These are phyloP conservation scores for Fusarium subtropicale DNA, from an alignment of 2,329 filamentous ascomycete genomes.

Conservation along the genomic window DNA sequence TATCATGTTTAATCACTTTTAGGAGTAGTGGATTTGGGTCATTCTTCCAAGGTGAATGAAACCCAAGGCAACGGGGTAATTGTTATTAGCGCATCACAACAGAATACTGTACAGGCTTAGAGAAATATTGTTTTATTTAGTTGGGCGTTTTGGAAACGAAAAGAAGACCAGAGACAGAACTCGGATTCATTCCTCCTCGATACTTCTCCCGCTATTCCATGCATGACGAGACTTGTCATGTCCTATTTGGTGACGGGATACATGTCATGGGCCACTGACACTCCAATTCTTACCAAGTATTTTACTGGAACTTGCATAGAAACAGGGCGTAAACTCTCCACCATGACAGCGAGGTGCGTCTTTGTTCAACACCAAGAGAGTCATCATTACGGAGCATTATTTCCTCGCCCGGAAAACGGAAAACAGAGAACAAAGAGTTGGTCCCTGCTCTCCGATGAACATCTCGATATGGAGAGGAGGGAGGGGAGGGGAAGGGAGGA, in stretches of 20 bases:
- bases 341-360: slow-evolving; percentile 16
- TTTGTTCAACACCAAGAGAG: slow-evolving; percentile 1
- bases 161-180: background rate
- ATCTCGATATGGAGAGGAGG: slow-evolving; percentile 22
- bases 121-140: slow-evolving; percentile 16
- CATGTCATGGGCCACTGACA: background rate
- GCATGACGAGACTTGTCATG: slow-evolving; percentile 12
- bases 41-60: background rate
- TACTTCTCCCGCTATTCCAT: slow-evolving; percentile 22
- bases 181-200: background rate
- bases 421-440: background rate
- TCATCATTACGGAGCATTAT: slow-evolving; percentile 17
- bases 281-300: background rate
- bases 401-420: background rate
- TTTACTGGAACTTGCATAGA: background rate
- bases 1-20: slow-evolving; percentile 55
- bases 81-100: background rate
- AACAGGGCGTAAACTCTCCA: slow-evolving; percentile 5
- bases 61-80: background rate
- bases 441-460: slow-evolving; percentile 22
- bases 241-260: background rate
- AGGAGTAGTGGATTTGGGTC: slow-evolving; percentile 28
- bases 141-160: slow-evolving; percentile 7
- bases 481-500: background rate
- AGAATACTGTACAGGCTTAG: slow-evolving; percentile 4